Evolutionary conservation across 2,329 filamentous ascomycete genomes (phyloP).

Genomic region (Cercospora janseana): DNA sequence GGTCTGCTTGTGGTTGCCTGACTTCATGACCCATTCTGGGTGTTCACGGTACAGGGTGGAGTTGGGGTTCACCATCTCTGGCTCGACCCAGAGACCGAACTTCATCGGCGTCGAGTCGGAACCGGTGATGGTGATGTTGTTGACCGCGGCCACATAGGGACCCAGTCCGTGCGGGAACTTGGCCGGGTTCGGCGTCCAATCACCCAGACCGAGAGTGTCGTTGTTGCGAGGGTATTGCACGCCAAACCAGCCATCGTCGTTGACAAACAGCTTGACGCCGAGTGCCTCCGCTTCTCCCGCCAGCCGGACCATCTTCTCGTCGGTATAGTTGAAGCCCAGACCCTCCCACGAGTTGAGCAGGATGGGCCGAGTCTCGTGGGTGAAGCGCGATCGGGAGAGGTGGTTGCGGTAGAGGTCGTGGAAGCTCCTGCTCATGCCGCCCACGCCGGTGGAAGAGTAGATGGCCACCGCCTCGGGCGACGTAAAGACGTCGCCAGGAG

Average conservation of each 20-base stretch:
- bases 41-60: slow-evolving; percentile 61
- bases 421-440: slow-evolving; percentile 61
- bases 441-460: slow-evolving; percentile 59
- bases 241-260: slow-evolving; percentile 68
- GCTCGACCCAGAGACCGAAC: slow-evolving; percentile 67
- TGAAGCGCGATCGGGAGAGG: slow-evolving; percentile 58
- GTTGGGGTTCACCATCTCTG: slow-evolving; percentile 65
- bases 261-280: slow-evolving; percentile 62
- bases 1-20: slow-evolving; percentile 56
- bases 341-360: slow-evolving; percentile 68
- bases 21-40: slow-evolving; percentile 63
- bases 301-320: slow-evolving; percentile 55
- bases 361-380: slow-evolving; percentile 52
- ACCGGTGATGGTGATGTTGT: slow-evolving; percentile 47
- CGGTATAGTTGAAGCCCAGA: slow-evolving; percentile 58
- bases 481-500: slow-evolving; percentile 56
- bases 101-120: slow-evolving; percentile 50
- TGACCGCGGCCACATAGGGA: slow-evolving; percentile 54
- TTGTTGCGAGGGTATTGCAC: slow-evolving; percentile 58
- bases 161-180: slow-evolving; percentile 59
- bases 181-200: slow-evolving; percentile 60
- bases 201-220: slow-evolving; percentile 60
- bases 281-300: slow-evolving; percentile 58
- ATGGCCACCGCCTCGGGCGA: slow-evolving; percentile 64
- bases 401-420: slow-evolving; percentile 63